Evolutionary conservation across 2,329 filamentous ascomycete genomes (phyloP).

Genomic region (Nemania abortiva): DNA sequence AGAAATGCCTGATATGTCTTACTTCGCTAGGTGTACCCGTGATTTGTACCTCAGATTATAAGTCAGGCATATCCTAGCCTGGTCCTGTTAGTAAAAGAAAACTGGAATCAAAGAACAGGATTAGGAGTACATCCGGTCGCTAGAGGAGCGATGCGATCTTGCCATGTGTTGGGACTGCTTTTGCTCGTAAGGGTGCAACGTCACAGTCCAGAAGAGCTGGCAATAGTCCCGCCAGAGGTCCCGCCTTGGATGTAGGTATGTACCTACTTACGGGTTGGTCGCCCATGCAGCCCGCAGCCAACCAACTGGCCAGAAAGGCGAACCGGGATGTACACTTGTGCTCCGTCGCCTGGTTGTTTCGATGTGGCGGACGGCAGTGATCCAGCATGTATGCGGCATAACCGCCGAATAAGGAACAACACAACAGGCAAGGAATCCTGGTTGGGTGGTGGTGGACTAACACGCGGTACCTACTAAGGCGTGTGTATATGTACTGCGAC

Average conservation of each 20-base stretch:
- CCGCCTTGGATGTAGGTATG: conserved; percentile 12
- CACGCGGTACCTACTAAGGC: conserved; percentile 16
- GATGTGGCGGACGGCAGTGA: conserved; percentile 35
- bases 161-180: conserved; percentile 22
- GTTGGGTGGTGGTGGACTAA: conserved; percentile 11
- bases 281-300: conserved; percentile 26
- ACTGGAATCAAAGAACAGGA: conserved; percentile 18
- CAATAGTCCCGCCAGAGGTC: conserved; percentile 9
- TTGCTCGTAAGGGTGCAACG: conserved; percentile 26
- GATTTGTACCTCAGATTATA: conserved; percentile 1
- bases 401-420: conserved; percentile 33
- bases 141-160: conserved; percentile 12
- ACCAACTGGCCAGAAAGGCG: conserved; percentile 31
- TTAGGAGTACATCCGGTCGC: conserved; percentile 1
- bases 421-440: conserved; percentile 30
- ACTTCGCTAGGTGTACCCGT: conserved; percentile 12
- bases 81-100: neutral
- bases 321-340: conserved; percentile 41
- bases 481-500: conserved; percentile 27
- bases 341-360: conserved; percentile 42
- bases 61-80: conserved; percentile 3
- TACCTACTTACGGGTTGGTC: conserved; percentile 1
- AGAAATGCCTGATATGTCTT: conserved; percentile 27
- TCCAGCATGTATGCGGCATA: conserved; percentile 31
- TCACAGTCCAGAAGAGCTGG: conserved; percentile 30